Evolutionary conservation across 257 asterid genomes (phyloP), one percentile per base, ranked within the genome.

Genomic region (Lycium barbarum): DNA sequence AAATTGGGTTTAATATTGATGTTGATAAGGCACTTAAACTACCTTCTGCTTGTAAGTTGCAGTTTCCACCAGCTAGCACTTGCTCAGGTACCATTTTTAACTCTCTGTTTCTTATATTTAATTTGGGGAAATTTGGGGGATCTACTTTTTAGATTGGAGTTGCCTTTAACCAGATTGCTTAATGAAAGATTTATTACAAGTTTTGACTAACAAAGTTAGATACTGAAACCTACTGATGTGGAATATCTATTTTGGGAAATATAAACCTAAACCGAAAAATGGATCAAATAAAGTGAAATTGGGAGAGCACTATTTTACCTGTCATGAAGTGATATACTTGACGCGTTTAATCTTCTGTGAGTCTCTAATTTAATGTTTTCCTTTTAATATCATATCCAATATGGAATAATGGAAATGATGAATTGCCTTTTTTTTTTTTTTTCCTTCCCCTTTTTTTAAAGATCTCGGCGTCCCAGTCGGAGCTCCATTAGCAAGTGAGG

Each of bases 401-500:
- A 8, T 3, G 14, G 13, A 38, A 70, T 5, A 15, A 8, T 3
- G 14, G 13, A 38, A 70, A 4, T 70, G 2, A 38, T 20, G 7
- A 47, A n/a, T 5, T 72, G 2, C 8, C 1, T 45, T 72, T 43
- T n/a, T 45, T 7, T 74, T 1, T 3, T 13, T 66, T 66, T 26
- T 26, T 26, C 33, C 33, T 26, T 26, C 33, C 33, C 13, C 3
- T 3, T 3, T 74, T 76, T 51, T 26, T 51, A 53, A 26, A 26
- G 82, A 78, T 78, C 82, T 78, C 33, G 82, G 82, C 82, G 1
- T 78, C 17, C 82, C 82, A 78, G 62, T 78, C 15, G 82, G 65
- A 53, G 82, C 82, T 78, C 82, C 82, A 78, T 0, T 78, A 13
- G 65, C 82, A 26, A 49, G 45, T 74, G 82, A 78, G 47, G 65